These are phyloP conservation scores for Pyrenophora seminiperda DNA, from an alignment of 2,329 filamentous ascomycete species.

Conservation along the genomic window DNA sequence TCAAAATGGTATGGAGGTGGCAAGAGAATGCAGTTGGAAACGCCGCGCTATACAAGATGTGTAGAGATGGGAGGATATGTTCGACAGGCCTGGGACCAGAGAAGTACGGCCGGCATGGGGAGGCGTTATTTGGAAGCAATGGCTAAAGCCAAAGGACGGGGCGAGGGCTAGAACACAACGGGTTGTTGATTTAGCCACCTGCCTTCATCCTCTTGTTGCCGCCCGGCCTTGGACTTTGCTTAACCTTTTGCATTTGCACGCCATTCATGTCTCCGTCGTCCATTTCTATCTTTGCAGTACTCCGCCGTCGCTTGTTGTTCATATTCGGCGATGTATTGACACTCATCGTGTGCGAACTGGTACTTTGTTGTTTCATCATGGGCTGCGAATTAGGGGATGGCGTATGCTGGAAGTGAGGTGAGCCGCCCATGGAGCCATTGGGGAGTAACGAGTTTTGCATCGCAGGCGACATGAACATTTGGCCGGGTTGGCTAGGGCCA, in stretches of 20 bases:
- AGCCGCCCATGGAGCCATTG: slow-evolving; percentile 56
- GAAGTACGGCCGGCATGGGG: slow-evolving; percentile 8
- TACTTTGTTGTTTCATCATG: slow-evolving; percentile 64
- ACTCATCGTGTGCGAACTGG: slow-evolving; percentile 60
- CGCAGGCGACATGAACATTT: slow-evolving; percentile 62
- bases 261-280: slow-evolving; percentile 55
- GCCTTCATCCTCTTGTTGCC: slow-evolving; percentile 48
- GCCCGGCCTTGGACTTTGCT: slow-evolving; percentile 54
- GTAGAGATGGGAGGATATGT: slow-evolving; percentile 13
- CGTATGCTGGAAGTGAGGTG: slow-evolving; percentile 54
- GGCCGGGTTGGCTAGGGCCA: slow-evolving; percentile 38
- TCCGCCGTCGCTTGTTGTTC: slow-evolving; percentile 64
- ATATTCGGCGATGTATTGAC: slow-evolving; percentile 68
- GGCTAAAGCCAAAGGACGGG: background rate
- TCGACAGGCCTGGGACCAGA: background rate
- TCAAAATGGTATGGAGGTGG: slow-evolving; percentile 11
- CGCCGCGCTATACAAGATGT: slow-evolving; percentile 37
- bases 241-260: slow-evolving; percentile 54
- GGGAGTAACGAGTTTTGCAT: slow-evolving; percentile 60
- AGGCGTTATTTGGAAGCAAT: slow-evolving; percentile 3
- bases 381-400: slow-evolving; percentile 54
- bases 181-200: slow-evolving; percentile 21
- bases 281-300: slow-evolving; percentile 64
- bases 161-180: background rate
- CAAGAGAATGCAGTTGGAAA: slow-evolving; percentile 21